Evolutionary conservation across 23 red algal species (phyloP).

Genomic region (Gracilariopsis chorda): DNA sequence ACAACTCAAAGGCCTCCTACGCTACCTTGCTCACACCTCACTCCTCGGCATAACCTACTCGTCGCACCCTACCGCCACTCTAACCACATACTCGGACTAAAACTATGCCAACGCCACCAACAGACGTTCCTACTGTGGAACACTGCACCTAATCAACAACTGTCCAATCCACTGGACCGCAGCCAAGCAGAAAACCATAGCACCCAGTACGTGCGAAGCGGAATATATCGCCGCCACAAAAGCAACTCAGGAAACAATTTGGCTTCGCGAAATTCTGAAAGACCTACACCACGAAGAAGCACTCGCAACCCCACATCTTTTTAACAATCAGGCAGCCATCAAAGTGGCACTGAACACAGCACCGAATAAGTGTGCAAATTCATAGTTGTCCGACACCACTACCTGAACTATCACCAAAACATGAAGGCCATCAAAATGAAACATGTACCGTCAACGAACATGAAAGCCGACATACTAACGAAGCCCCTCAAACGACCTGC

Average conservation of each 20-base stretch:
- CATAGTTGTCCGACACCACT: neutral
- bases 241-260: constrained; percentile 18
- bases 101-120: no score
- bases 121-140: neutral
- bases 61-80: no score
- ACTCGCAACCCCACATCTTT: neutral
- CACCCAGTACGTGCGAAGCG: constrained; percentile 37
- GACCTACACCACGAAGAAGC: neutral
- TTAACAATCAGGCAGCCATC: constrained; percentile 12
- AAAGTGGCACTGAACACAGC: neutral
- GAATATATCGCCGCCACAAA: constrained; percentile 17
- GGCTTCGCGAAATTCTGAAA: neutral
- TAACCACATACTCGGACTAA: no score
- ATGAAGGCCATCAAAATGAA: neutral
- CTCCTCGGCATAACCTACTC: no score
- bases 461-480: neutral
- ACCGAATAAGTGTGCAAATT: neutral
- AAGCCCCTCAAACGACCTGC: neutral
- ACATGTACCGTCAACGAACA: neutral
- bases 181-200: neutral
- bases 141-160: neutral
- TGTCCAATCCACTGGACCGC: neutral
- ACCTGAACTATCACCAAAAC: neutral
- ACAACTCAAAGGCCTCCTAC: no score
- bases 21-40: no score